Evolutionary conservation across 164 flowering plant species (phyloP).

Genomic region (Umbilicus rupestris): DNA sequence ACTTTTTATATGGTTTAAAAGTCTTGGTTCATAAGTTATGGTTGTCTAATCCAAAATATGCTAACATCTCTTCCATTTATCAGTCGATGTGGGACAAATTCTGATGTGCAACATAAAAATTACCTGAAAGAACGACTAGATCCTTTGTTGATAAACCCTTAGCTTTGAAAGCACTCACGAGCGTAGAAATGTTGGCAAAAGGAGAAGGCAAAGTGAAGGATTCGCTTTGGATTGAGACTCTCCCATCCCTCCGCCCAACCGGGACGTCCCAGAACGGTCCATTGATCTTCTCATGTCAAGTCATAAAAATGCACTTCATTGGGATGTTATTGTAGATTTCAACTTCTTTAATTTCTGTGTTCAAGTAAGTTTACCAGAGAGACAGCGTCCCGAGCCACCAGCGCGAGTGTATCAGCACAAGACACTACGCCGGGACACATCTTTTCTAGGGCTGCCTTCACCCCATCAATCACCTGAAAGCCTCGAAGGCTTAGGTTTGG

Average conservation of each 20-base stretch:
- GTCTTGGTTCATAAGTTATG: no score
- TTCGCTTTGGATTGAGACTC: constrained; percentile 17
- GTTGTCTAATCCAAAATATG: no score
- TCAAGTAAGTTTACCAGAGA: constrained; percentile 19
- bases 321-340: no score
- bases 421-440: constrained; percentile 56
- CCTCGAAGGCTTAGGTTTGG: constrained; percentile 45
- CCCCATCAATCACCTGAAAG: constrained; percentile 37
- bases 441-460: constrained; percentile 33
- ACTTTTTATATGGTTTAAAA: no score
- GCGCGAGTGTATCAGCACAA: constrained; percentile 32
- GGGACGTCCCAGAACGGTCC: constrained; percentile 28
- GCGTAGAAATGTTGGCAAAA: constrained; percentile 13
- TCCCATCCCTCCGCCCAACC: constrained; percentile 27
- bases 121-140: constrained; percentile 28
- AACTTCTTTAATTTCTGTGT: no score
- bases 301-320: not conserved
- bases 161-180: constrained; percentile 8
- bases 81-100: no score
- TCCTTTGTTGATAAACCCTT: constrained; percentile 24
- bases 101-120: no score
- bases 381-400: constrained; percentile 47
- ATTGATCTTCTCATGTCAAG: constrained; percentile 8
- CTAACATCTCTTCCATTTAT: no score
- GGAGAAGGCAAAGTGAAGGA: constrained; percentile 16